Base-by-base conservation (phyloP, 371 early-diverging fungal species). In the Choanephora cucurbitarum region DNA sequence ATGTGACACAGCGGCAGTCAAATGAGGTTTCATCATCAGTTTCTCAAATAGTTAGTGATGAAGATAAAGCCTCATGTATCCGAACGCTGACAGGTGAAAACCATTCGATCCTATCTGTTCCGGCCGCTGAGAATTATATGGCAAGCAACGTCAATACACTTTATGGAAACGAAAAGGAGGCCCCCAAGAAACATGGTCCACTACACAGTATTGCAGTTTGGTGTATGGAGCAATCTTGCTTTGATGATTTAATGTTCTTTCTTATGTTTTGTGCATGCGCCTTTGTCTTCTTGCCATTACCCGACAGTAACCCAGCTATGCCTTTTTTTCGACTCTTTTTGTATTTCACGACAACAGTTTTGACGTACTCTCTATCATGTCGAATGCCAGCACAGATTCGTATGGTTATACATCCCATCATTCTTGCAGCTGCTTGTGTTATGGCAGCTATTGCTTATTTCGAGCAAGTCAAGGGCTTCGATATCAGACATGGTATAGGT, bases 371-470 rank as follows among this genome's bases (percentile, higher is more conserved):
- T 10, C 39, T 42, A 5, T 44, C 67, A 1, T 52, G 57, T 21
- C 28, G 52, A 43, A 13, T 72, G 5, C 66, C 73, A 5, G 18
- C 49, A 1, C 37, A 23, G 0, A 2, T 64, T 17, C 45, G 61
- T 17, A 40, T 60, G 3, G 21, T 66, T 7, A 17, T 69, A 2
- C 69, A 72, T 17, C 69, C 69, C 0, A 66, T 69, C 39, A 69
- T 72, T 17, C 37, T 60, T 28, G 49, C 64, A 3, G 21, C 64
- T 15, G 64, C 67, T 15, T 33, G 59, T 9, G 42, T 56, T 1
- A 55, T 62, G 58, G 58, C 67, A 5, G 64, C 58, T 22, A 62
- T 72, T 24, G 58, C 58, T 10, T 65, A 62, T 32, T 57, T 66
- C 34, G 66, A 72, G 17, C 50, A 43, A 2, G 45, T 58, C 43